Evolutionary conservation across 1,284 basidiomycete genomes (phyloP), one percentile per base, ranked within the genome.

Genomic region (Cutaneotrichosporon cutaneum): DNA sequence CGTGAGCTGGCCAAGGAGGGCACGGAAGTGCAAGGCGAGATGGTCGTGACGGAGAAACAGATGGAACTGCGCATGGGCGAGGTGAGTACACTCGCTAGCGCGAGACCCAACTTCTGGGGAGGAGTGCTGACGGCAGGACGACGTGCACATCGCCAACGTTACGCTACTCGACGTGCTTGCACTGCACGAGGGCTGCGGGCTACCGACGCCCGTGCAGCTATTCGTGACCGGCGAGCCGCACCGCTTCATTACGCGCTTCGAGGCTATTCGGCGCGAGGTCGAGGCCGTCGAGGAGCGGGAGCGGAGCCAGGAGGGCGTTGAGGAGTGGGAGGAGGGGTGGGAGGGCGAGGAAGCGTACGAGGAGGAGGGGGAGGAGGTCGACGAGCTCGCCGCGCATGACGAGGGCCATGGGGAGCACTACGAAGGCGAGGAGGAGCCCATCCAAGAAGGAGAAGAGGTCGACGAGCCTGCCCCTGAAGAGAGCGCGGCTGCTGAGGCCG

Each of bases 61-160:
- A 75, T 75, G 72, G 72, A 84, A 87, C 50, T 85, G 81, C 64
- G 87, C 85, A 76, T 88, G 85, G 70, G 87, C 88, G 82, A 94
- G 88, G 78, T 87, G 87, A 75, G 82, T 68, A 14, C 32, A 26
- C 4, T 2, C 22, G 57, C 26, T n/a, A n/a, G 22, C 48, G 27
- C 26, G 6, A 11, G 7, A 9, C 7, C 2, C 24, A 36, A 14
- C 16, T 36, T 33, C 36, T 16, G 13, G 22, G 27, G 16, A 7
- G 13, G 1, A 9, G 30, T 27, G 54, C 60, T 61, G 58, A 63
- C 57, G 4, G 2, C 60, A 78, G 77, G 70, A 77, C 58, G 75
- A 78, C 56, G 55, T 71, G 39, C 70, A 76, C 53, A 61, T 76
- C 6, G 64, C 68, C 26, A 58, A 62, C n/a, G 63, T 77, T 11